Conservation (phyloP, 306 rosid species). For the Macrotyloma uniflorum region DNA sequence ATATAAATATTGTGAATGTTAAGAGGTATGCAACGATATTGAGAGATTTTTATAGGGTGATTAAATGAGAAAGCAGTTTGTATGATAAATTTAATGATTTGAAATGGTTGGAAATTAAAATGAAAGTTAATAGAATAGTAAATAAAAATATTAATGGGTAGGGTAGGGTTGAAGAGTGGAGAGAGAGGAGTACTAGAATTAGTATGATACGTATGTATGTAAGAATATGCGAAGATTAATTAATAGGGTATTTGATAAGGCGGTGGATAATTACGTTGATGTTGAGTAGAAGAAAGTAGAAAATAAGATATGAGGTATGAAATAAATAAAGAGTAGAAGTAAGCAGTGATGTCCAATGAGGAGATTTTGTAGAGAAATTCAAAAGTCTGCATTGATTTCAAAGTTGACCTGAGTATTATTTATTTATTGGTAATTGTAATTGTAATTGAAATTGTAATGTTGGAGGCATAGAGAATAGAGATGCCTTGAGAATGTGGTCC, state of each 20-base stretch:
- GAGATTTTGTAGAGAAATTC: conserved; percentile 48
- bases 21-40: too few relatives aligned
- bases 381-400: conserved; percentile 55
- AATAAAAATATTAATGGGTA: too few relatives aligned
- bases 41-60: too few relatives aligned
- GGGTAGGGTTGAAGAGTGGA: too few relatives aligned
- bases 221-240: neutral
- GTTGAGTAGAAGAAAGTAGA: conserved; percentile 6
- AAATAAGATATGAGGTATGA: neutral
- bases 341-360: conserved; percentile 37
- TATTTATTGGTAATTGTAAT: neutral
- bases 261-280: conserved; percentile 27
- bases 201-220: neutral
- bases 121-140: too few relatives aligned
- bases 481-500: conserved; percentile 41
- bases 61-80: too few relatives aligned
- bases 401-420: conserved; percentile 52
- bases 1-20: too few relatives aligned
- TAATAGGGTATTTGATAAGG: neutral
- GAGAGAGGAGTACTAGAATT: neutral
- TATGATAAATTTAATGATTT: too few relatives aligned
- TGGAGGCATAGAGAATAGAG: conserved; percentile 43
- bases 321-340: conserved; percentile 34
- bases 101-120: too few relatives aligned
- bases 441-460: neutral